Conservation (phyloP, 768 basidiomycete species). For the Boletus sp. region DNA sequence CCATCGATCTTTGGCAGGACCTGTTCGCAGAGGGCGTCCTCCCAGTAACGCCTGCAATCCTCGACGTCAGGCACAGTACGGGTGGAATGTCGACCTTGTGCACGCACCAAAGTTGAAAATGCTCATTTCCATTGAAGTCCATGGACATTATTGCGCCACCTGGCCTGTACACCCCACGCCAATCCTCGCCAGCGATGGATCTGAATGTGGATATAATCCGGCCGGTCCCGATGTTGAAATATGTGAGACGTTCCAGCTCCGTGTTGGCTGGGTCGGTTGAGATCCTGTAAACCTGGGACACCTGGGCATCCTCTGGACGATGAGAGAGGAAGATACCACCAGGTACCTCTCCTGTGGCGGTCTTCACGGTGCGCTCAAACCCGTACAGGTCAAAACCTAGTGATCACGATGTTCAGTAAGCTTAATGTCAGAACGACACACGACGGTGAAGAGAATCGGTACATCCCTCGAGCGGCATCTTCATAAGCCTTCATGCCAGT, state of each 20-base stretch:
- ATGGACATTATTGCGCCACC: conserved; percentile 38
- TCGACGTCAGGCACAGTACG: background rate
- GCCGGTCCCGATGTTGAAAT: conserved; percentile 40
- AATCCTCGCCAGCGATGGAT: conserved; percentile 38
- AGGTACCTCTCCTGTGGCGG: conserved; percentile 4
- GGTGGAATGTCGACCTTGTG: background rate
- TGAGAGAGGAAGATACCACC: conserved; percentile 35
- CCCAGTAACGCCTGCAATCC: conserved; percentile 40
- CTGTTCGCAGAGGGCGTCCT: conserved; percentile 28
- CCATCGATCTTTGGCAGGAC: conserved; percentile 34
- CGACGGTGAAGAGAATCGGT: background rate
- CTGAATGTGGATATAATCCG: conserved; percentile 33
- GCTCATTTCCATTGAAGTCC: conserved; percentile 41
- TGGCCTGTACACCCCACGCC: conserved; percentile 36
- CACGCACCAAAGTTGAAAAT: conserved; percentile 40
- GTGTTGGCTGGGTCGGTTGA: conserved; percentile 23
- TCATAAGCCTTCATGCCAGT: conserved; percentile 38
- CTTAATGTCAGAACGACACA: background rate
- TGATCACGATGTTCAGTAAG: background rate
- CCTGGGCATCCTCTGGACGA: conserved; percentile 38
- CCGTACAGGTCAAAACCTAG: conserved; percentile 28
- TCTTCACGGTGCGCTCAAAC: conserved; percentile 25
- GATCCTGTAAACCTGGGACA: conserved; percentile 37
- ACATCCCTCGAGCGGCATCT: conserved; percentile 35
- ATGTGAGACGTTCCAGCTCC: conserved; percentile 35